phyloP scores from a whole-genome alignment of 2,329 filamentous ascomycete genomes.

The Penicillium brasilianum region DNA sequence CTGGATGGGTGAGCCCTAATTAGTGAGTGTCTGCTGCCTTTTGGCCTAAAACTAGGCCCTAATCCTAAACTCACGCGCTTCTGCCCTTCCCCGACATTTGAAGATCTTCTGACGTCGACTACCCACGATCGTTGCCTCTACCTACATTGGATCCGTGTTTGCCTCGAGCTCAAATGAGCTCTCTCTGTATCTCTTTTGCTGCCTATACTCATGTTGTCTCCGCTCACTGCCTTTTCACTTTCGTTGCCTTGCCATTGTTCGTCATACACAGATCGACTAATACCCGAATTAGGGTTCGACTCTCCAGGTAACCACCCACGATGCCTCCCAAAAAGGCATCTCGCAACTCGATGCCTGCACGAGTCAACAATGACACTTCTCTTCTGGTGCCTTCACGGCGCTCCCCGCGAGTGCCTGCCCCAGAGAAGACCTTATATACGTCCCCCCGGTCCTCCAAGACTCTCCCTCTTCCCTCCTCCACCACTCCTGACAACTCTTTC shows the following conservation, averaged over 20 bases:
- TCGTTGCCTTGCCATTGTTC: constrained; percentile 1
- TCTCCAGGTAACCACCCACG: constrained; percentile 14
- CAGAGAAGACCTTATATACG: constrained; percentile 12
- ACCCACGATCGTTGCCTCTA: constrained; percentile 2
- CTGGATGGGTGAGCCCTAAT: constrained; percentile 5
- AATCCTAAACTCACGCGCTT: constrained; percentile 19
- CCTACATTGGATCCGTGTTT: not conserved
- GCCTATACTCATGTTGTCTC: not conserved
- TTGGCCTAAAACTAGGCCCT: constrained; percentile 14
- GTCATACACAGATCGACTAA: constrained; percentile 11
- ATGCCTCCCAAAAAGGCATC: constrained; percentile 30
- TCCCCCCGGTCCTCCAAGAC: constrained; percentile 18
- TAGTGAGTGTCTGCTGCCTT: constrained; percentile 17
- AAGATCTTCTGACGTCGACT: constrained; percentile 27
- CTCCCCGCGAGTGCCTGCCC: constrained; percentile 22
- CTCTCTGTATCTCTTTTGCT: not conserved
- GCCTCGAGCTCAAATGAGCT: not conserved
- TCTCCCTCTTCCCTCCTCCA: constrained; percentile 15
- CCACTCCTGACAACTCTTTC: constrained; percentile 18
- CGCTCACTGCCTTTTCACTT: not conserved
- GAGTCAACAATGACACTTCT: constrained; percentile 17
- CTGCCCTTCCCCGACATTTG: constrained; percentile 18
- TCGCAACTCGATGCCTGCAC: constrained; percentile 28
- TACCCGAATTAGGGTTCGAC: not conserved
- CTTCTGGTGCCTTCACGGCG: constrained; percentile 24